Evolutionary conservation across 2,329 filamentous ascomycete species (phyloP).

Genomic region (Hymenotorrendiella dingleyae): DNA sequence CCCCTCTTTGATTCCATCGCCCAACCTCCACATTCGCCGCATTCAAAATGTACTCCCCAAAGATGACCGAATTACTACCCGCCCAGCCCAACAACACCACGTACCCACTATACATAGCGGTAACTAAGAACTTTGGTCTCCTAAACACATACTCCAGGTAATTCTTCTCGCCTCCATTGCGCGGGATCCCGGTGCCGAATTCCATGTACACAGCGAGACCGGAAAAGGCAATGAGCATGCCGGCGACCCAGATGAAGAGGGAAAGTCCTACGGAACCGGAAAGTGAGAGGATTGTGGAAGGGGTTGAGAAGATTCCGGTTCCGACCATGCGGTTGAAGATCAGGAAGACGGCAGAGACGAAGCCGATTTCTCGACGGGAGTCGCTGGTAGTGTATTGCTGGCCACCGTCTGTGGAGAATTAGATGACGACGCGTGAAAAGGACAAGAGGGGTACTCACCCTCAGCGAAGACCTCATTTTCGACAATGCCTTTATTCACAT

Average conservation of each 20-base stretch:
- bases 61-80: conserved; percentile 61
- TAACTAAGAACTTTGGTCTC: conserved; percentile 54
- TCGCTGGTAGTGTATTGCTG: conserved; percentile 13
- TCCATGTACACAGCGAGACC: conserved; percentile 62
- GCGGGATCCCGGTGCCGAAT: conserved; percentile 58
- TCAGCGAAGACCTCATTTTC: background rate
- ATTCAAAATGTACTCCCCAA: conserved; percentile 64
- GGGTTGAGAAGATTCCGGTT: conserved; percentile 62
- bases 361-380: conserved; percentile 45
- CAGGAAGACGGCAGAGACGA: conserved; percentile 49
- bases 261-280: conserved; percentile 57
- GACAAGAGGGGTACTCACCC: no score
- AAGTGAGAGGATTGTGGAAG: conserved; percentile 49
- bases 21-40: conserved; percentile 56
- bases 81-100: conserved; percentile 61
- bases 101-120: conserved; percentile 55
- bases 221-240: conserved; percentile 54
- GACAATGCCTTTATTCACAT: background rate
- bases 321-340: conserved; percentile 63
- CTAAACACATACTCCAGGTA: conserved; percentile 61
- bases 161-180: conserved; percentile 61
- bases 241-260: conserved; percentile 57
- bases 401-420: background rate
- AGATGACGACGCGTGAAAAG: no score
- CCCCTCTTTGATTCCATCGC: conserved; percentile 61